phyloP scores from a whole-genome alignment of 2,329 filamentous ascomycete species.

The Arthroderma sp. region DNA sequence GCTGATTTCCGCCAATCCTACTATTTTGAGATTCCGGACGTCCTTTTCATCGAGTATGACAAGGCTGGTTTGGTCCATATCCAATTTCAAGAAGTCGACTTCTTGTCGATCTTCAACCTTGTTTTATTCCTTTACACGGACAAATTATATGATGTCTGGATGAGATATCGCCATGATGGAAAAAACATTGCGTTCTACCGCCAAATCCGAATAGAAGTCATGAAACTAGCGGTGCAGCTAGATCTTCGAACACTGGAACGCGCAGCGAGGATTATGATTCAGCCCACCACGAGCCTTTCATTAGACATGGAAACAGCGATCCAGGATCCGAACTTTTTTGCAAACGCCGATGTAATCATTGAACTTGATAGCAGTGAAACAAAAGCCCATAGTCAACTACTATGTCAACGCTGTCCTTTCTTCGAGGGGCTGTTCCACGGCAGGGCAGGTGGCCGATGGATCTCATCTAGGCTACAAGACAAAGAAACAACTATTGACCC shows the following conservation, averaged over 20 bases:
- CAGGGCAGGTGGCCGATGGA: slow-evolving; percentile 74
- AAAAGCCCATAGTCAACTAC: slow-evolving; percentile 59
- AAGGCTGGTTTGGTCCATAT: slow-evolving; percentile 43
- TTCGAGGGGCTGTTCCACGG: slow-evolving; percentile 83
- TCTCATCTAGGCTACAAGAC: slow-evolving; percentile 52
- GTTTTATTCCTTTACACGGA: slow-evolving; percentile 73
- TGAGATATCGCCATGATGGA: slow-evolving; percentile 54
- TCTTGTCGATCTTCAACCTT: slow-evolving; percentile 67
- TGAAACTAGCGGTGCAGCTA: slow-evolving; percentile 64
- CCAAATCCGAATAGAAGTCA: slow-evolving; percentile 70
- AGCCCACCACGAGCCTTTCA: slow-evolving; percentile 50
- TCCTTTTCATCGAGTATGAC: slow-evolving; percentile 44
- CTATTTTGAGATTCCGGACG: slow-evolving; percentile 45
- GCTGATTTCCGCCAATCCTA: slow-evolving; percentile 43
- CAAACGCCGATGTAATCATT: slow-evolving; percentile 65
- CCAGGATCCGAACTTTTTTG: slow-evolving; percentile 56
- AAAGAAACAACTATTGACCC: slow-evolving; percentile 27
- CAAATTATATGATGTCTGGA: slow-evolving; percentile 71
- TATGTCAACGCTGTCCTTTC: slow-evolving; percentile 80
- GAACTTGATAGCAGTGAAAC: slow-evolving; percentile 61
- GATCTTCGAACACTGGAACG: slow-evolving; percentile 60
- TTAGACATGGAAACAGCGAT: slow-evolving; percentile 59
- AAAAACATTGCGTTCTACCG: slow-evolving; percentile 60
- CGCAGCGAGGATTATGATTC: slow-evolving; percentile 61
- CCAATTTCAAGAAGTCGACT: slow-evolving; percentile 57